Evolutionary conservation across 371 early-diverging fungal genomes (phyloP).

Genomic region (Mortierella sp.): DNA sequence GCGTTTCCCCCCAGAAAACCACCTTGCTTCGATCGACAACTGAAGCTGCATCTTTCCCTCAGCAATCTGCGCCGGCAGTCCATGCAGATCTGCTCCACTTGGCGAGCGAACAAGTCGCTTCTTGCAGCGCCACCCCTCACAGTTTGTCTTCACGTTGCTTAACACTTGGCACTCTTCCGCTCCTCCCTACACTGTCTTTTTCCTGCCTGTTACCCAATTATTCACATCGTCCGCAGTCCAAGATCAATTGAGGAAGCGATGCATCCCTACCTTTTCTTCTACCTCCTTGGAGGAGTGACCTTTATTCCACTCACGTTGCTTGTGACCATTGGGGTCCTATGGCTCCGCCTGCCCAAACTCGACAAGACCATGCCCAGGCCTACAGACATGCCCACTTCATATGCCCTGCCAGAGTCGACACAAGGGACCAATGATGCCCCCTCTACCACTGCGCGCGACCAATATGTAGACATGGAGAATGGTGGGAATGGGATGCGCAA

Average conservation of each 20-base stretch:
- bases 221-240: not conserved
- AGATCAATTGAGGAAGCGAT: slow-evolving; percentile 7
- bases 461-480: not conserved
- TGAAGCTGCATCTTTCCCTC: too few species aligned
- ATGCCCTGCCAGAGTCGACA: slow-evolving; percentile 12
- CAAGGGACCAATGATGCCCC: slow-evolving; percentile 2
- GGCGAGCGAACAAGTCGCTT: too few species aligned
- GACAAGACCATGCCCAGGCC: slow-evolving; percentile 33
- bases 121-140: not conserved
- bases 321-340: slow-evolving; percentile 21
- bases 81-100: too few species aligned
- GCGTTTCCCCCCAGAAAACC: too few species aligned
- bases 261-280: slow-evolving; percentile 52
- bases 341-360: slow-evolving; percentile 36
- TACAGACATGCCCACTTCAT: slow-evolving; percentile 34
- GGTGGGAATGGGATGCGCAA: too few species aligned
- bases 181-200: not conserved
- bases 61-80: too few species aligned
- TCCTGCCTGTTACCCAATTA: not conserved
- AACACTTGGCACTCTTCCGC: not conserved
- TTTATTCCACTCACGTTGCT: slow-evolving; percentile 37
- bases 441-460: not conserved
- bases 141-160: not conserved
- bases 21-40: too few species aligned
- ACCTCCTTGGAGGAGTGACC: slow-evolving; percentile 50